Percentiles rank a stretch among this genome's conserved stretches.
Conservation (phyloP, 176 grass and related monocot genomes). For the Neostapfia colusana region DNA sequence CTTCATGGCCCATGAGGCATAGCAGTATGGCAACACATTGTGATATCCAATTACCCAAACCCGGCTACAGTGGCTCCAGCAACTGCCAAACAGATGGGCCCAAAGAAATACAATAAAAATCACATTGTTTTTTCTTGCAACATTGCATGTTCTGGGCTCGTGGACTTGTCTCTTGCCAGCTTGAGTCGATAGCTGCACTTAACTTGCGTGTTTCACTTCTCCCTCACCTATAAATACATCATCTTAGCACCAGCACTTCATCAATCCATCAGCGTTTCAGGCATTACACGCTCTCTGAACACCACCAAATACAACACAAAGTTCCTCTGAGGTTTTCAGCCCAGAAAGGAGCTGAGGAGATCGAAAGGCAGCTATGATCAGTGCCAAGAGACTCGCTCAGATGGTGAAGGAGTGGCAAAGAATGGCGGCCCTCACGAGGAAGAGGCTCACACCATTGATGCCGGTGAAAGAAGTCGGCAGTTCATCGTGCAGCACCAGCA, state of each 20-base stretch:
- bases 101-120: conserved; percentile 29
- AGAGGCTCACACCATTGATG: not conserved
- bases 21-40: conserved; percentile 15
- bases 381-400: conserved; percentile 44
- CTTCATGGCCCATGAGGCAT: not conserved
- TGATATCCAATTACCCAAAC: not conserved
- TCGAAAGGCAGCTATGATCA: conserved; percentile 33
- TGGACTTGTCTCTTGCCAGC: conserved; percentile 40
- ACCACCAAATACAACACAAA: not conserved
- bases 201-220: not conserved
- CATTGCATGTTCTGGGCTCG: conserved; percentile 28
- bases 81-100: conserved; percentile 7
- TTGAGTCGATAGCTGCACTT: not conserved
- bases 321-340: not conserved
- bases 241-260: conserved; percentile 16
- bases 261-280: not conserved
- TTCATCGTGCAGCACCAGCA: conserved; percentile 24
- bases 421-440: conserved; percentile 33
- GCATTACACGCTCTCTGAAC: not conserved
- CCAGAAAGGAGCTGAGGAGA: not conserved
- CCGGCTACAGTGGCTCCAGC: not conserved
- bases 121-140: not conserved
- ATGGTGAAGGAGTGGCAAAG: conserved; percentile 50
- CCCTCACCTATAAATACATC: conserved; percentile 35
- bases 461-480: not conserved